A percentile compares a stretch with the other conserved stretches of the same genome.
phyloP scores from a whole-genome alignment of 495 filamentous ascomycete genomes.

The Hamigera avellanea region DNA sequence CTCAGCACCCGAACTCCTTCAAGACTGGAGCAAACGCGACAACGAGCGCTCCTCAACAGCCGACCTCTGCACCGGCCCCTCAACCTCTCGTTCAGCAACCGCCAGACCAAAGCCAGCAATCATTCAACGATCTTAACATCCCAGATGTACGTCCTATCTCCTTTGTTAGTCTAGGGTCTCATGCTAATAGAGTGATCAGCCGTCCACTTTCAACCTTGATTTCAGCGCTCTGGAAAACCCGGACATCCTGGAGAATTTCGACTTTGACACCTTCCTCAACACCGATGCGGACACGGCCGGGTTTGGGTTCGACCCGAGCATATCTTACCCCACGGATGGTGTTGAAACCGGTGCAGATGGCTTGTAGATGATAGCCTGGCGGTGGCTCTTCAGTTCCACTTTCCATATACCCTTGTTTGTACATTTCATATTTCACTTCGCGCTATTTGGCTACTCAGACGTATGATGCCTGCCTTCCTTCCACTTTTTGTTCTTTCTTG shows the following conservation, averaged over 20 bases:
- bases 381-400: constrained; percentile 29
- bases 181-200: constrained; percentile 12
- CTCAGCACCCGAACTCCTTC: constrained; percentile 56
- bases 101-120: constrained; percentile 30
- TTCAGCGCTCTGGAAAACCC: constrained; percentile 48
- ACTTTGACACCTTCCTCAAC: constrained; percentile 90
- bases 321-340: constrained; percentile 29
- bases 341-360: constrained; percentile 43
- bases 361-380: constrained; percentile 29
- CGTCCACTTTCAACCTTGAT: constrained; percentile 40
- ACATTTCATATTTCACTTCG: constrained; percentile 19
- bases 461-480: constrained; percentile 9
- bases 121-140: constrained; percentile 25
- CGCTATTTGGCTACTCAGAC: constrained; percentile 10
- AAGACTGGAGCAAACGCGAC: constrained; percentile 42
- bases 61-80: constrained; percentile 29
- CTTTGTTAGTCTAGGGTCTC: constrained; percentile 9
- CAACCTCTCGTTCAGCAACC: constrained; percentile 32
- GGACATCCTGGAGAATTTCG: constrained; percentile 82
- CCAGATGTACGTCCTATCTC: constrained; percentile 25
- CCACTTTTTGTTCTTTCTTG: constrained; percentile 11
- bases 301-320: constrained; percentile 41
- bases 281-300: constrained; percentile 40
- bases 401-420: constrained; percentile 38
- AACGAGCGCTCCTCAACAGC: constrained; percentile 28